Percentiles rank a stretch among this genome's conserved stretches.
Conservation (phyloP, 306 rosid species). For the Luffa acutangula region DNA sequence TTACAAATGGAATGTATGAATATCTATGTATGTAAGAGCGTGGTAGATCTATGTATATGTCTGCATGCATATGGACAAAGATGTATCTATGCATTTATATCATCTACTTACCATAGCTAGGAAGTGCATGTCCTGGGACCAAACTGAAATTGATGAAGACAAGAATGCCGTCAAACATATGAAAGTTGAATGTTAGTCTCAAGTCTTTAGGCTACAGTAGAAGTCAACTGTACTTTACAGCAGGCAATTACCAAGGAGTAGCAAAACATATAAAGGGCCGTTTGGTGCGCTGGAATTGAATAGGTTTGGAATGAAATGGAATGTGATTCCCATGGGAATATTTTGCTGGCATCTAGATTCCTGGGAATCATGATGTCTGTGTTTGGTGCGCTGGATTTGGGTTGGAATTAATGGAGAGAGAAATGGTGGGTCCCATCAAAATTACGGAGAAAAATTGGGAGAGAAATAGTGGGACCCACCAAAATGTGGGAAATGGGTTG, state of each 20-base stretch:
- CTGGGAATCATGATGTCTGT: too few species aligned
- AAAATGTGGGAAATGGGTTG: too few species aligned
- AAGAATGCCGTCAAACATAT: not conserved
- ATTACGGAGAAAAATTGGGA: too few species aligned
- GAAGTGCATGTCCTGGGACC: constrained; percentile 72
- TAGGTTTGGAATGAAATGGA: too few species aligned
- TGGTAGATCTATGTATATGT: not conserved
- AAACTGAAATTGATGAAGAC: constrained; percentile 45
- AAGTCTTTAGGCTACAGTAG: not conserved
- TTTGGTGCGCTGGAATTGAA: too few species aligned
- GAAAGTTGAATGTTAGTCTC: not conserved
- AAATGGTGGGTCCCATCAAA: too few species aligned
- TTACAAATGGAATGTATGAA: not conserved
- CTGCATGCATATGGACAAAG: not conserved
- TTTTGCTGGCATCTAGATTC: too few species aligned
- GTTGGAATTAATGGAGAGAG: too few species aligned
- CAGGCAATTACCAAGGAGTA: not conserved
- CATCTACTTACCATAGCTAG: constrained; percentile 56
- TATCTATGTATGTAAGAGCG: not conserved
- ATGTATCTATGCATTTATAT: not conserved
- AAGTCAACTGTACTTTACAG: not conserved
- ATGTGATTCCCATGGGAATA: too few species aligned
- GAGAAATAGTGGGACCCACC: too few species aligned
- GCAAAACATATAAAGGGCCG: not conserved
- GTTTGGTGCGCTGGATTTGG: too few species aligned